phyloP scores from a whole-genome alignment of 768 basidiomycete genomes.

The Russula emetica region DNA sequence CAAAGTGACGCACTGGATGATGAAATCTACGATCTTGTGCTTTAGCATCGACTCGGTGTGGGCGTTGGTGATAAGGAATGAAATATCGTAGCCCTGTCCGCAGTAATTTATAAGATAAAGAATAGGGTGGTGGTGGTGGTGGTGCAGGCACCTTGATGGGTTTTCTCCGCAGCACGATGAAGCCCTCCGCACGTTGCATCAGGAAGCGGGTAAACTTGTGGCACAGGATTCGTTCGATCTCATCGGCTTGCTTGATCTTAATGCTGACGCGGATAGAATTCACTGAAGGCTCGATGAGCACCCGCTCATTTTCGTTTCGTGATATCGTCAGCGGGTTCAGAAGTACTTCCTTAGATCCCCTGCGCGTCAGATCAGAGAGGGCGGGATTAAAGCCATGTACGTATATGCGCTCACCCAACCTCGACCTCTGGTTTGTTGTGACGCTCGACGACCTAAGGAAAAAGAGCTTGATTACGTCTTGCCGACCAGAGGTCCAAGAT shows the following conservation, averaged over 20 bases:
- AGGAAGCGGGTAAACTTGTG: constrained; percentile 99
- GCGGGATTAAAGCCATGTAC: background rate
- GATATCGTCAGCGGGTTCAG: constrained; percentile 92
- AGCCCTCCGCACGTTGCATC: constrained; percentile 98
- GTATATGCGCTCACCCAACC: constrained; percentile 49
- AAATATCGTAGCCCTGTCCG: constrained; percentile 91
- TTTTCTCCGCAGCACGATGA: constrained; percentile 92
- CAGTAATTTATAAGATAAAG: background rate
- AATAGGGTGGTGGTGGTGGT: background rate
- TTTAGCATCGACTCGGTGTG: constrained; percentile 99
- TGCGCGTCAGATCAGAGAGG: constrained; percentile 33
- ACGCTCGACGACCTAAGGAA: constrained; percentile 79
- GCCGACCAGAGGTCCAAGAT: constrained; percentile 18
- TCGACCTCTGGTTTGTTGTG: constrained; percentile 98
- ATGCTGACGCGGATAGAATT: constrained; percentile 97
- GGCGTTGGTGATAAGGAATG: constrained; percentile 95
- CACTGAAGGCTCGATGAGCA: constrained; percentile 94
- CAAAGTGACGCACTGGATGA: constrained; percentile 69
- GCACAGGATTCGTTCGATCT: constrained; percentile 95
- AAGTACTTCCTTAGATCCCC: constrained; percentile 89
- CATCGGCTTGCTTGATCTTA: constrained; percentile 98
- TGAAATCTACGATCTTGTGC: constrained; percentile 99
- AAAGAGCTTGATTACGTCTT: constrained; percentile 27
- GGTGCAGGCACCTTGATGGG: constrained; percentile 67
- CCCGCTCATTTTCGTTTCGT: constrained; percentile 94